These are phyloP conservation scores for Epichloe sylvatica DNA, from an alignment of 2,329 filamentous ascomycete species.

Conservation along the genomic window DNA sequence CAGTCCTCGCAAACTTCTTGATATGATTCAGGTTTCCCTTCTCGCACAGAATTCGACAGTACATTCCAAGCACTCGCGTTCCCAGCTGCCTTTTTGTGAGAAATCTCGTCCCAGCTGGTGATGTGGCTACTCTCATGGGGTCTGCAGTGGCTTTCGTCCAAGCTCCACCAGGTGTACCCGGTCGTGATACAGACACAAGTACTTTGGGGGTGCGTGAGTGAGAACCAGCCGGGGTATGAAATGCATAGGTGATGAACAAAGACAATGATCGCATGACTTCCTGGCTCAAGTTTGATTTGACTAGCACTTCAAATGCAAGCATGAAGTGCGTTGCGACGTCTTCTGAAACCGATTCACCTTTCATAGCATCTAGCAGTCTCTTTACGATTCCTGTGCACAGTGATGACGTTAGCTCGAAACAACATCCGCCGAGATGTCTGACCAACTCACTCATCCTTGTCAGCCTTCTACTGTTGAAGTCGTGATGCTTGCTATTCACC, in stretches of 20 bases:
- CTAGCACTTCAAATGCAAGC: constrained; percentile 61
- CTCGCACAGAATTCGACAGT: constrained; percentile 64
- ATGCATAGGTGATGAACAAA: constrained; percentile 82
- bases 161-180: constrained; percentile 26
- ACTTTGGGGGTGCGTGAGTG: constrained; percentile 38
- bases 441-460: constrained; percentile 68
- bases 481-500: constrained; percentile 77
- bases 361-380: constrained; percentile 76
- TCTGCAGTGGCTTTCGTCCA: constrained; percentile 26
- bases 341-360: constrained; percentile 62
- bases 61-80: constrained; percentile 60
- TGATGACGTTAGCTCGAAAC: constrained; percentile 7
- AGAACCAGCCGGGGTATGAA: constrained; percentile 47
- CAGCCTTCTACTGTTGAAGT: constrained; percentile 80
- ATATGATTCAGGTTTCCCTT: constrained; percentile 54
- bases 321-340: constrained; percentile 66
- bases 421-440: background rate
- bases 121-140: constrained; percentile 13
- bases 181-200: constrained; percentile 23
- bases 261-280: constrained; percentile 78
- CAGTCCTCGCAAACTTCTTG: constrained; percentile 79
- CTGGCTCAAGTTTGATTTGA: constrained; percentile 67
- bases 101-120: constrained; percentile 20
- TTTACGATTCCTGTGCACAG: constrained; percentile 64
- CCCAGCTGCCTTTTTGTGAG: constrained; percentile 59